Evolutionary conservation across 2,329 filamentous ascomycete species (phyloP), one percentile per base, ranked within the genome.

Genomic region (Neonectria neomacrospora): DNA sequence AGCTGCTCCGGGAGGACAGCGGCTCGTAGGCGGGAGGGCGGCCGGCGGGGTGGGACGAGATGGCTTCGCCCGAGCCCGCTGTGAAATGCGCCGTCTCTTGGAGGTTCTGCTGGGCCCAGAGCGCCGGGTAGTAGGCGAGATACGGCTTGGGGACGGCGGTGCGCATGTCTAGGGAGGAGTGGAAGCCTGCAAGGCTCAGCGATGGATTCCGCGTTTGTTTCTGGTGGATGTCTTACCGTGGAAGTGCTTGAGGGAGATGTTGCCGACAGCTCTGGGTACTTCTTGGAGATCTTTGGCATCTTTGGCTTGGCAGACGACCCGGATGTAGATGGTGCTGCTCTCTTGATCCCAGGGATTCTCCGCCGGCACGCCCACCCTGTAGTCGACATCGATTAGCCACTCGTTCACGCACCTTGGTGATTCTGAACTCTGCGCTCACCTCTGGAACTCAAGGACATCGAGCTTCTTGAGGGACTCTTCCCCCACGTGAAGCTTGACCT

Each of bases 101-200:
- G 3, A 64, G 34, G 6, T 34, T 20, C 2, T 32, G 16, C 48
- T 62, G 62, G 6, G 23, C 26, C 62, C 62, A 64, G n/a, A 64
- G 28, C 22, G 62, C 58, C 20, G 62, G 62, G 28, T 64, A 64
- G 28, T 64, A 64, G 6, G 58, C 62, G 8, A 64, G 34, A 16
- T 53, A 64, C n/a, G 62, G 58, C 14, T 30, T 57, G 16, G 62
- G 58, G 18, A 58, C 14, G 11, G 62, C 58, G 4, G 62, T 62
- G 14, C 62, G 62, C 39, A 61, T 52, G 5, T 64, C 62, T 8
- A 64, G 20, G 20, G 62, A 55, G 32, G 45, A 48, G 16, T 64
- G 62, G 18, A 61, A 62, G n/a, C 58, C 62, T 64, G 23, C 23
- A 47, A 32, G 11, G 7, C 10, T 50, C 22, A 50, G n/a, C 5